phyloP scores from a whole-genome alignment of 306 rosid species.

The Lotus japonicus region DNA sequence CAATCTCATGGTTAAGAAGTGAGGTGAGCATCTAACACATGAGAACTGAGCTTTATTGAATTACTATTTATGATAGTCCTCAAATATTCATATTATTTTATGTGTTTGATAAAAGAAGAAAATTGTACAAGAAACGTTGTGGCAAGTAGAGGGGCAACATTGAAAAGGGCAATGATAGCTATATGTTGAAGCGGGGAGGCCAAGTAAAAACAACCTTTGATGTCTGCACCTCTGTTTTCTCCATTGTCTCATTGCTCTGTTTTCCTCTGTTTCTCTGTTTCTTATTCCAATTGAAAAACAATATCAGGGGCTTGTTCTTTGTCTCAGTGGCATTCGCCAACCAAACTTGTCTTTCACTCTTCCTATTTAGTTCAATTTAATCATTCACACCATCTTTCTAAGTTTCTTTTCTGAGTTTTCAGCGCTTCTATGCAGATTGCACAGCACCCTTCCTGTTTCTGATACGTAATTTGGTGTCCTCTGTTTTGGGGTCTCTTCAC shows the following conservation, averaged over 20 bases:
- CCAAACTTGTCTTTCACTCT: neutral
- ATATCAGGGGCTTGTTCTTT: neutral
- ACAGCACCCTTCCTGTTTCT: conserved; percentile 18
- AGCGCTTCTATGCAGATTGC: neutral
- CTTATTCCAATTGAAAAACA: neutral
- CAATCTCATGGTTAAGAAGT: too few species aligned
- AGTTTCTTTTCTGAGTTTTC: neutral
- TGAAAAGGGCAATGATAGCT: conserved; percentile 34
- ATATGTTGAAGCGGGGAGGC: conserved; percentile 40
- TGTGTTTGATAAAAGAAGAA: neutral
- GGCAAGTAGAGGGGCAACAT: conserved; percentile 26
- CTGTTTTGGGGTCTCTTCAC: conserved; percentile 6
- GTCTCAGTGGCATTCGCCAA: conserved; percentile 1
- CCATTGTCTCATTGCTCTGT: conserved; percentile 7
- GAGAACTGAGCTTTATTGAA: too few species aligned
- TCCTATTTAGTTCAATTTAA: neutral
- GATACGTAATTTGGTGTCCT: neutral
- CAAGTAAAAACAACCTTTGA: conserved; percentile 19
- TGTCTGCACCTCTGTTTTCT: conserved; percentile 14
- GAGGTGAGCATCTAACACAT: too few species aligned
- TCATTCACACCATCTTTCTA: neutral
- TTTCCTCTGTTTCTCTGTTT: conserved; percentile 27
- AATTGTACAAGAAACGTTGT: neutral
- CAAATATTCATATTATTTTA: neutral
- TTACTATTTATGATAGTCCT: neutral